Conservation (phyloP, 2,329 filamentous ascomycete genomes). For the Clonostachys solani region DNA sequence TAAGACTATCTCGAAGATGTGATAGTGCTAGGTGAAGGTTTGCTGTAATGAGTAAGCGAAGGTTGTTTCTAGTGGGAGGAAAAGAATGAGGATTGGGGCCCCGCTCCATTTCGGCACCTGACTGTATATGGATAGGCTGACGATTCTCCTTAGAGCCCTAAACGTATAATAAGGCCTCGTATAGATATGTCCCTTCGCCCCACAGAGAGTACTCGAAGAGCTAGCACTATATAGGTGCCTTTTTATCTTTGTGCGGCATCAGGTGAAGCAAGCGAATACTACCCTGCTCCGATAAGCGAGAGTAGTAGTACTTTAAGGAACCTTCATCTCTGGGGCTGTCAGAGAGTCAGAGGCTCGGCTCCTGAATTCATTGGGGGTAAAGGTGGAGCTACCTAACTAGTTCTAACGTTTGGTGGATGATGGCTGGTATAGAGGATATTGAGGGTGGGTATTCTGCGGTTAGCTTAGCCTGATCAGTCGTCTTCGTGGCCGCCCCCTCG, state of each 20-base stretch:
- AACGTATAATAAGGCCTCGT: slow-evolving; percentile 3
- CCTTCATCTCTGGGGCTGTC: too few species aligned
- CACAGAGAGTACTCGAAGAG: slow-evolving; percentile 1
- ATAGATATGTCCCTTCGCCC: background rate
- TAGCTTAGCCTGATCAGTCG: too few species aligned
- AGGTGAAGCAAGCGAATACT: slow-evolving; percentile 3
- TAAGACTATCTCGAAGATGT: background rate
- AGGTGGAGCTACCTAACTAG: too few species aligned
- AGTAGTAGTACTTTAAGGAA: too few species aligned
- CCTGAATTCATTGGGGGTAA: too few species aligned
- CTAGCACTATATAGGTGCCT: background rate
- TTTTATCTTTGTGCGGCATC: slow-evolving; percentile 1
- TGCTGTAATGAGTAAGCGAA: background rate
- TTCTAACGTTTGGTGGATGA: too few species aligned
- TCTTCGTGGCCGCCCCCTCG: too few species aligned
- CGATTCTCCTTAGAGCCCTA: slow-evolving; percentile 4
- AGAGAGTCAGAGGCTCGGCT: too few species aligned
- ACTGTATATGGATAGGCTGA: background rate
- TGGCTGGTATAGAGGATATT: too few species aligned
- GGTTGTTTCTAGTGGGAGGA: background rate
- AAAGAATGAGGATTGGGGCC: too few species aligned
- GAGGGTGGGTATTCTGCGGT: too few species aligned
- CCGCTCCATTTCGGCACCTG: background rate
- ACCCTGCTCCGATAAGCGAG: background rate
- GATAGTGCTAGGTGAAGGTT: background rate